Conservation (phyloP, 768 basidiomycete genomes). For the Dioszegia aurantiaca region DNA sequence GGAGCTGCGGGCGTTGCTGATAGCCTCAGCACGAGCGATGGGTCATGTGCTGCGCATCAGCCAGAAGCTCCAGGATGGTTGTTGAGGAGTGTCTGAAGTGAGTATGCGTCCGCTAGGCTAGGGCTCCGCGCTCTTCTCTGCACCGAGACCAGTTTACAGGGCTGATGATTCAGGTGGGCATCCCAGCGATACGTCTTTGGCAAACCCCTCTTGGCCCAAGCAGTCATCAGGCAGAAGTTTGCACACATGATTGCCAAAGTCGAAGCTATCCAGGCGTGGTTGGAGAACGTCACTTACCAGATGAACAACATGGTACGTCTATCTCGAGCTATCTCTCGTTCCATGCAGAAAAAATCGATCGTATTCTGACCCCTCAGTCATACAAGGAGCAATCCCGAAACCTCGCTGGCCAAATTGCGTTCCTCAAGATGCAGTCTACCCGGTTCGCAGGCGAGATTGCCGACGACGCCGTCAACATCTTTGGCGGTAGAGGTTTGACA, state of each 20-base stretch:
- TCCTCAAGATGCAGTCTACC: constrained; percentile 76
- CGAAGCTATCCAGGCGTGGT: constrained; percentile 78
- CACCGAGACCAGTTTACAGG: not conserved
- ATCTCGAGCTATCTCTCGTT: constrained; percentile 8
- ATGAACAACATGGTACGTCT: constrained; percentile 72
- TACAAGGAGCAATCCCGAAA: constrained; percentile 71
- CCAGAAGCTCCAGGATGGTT: constrained; percentile 68
- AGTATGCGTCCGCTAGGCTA: constrained; percentile 3
- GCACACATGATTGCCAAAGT: constrained; percentile 83
- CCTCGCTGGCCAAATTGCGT: constrained; percentile 75
- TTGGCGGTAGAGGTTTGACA: constrained; percentile 78
- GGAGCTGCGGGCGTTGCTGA: not conserved
- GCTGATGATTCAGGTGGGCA: constrained; percentile 64
- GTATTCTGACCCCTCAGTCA: constrained; percentile 54
- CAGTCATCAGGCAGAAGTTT: constrained; percentile 83
- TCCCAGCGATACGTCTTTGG: constrained; percentile 88
- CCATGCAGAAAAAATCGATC: not conserved
- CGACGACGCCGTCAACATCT: constrained; percentile 73
- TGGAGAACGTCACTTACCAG: constrained; percentile 81
- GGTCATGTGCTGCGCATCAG: constrained; percentile 78
- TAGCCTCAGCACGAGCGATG: constrained; percentile 71
- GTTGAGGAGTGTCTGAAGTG: constrained; percentile 82
- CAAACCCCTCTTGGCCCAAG: constrained; percentile 70
- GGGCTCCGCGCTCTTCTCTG: no score
- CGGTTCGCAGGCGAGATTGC: constrained; percentile 74